Evolutionary conservation across 2,329 filamentous ascomycete species (phyloP).

Genomic region (Sporothrix mexicana): DNA sequence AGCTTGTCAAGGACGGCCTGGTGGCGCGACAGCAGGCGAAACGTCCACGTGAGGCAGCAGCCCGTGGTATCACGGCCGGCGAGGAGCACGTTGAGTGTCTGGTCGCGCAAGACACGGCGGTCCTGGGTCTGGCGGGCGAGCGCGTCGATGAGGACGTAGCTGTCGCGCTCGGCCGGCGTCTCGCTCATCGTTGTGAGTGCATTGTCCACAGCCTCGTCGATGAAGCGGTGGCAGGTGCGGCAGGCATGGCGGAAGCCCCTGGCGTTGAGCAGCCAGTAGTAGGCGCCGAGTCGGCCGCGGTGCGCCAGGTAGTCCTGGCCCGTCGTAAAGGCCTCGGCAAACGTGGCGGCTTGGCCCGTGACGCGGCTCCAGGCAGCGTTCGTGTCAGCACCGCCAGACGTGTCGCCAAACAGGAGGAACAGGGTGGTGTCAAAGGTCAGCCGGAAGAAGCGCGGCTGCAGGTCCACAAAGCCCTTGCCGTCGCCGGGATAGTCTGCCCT

Average conservation of each 20-base stretch:
- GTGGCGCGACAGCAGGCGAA: slow-evolving; percentile 19
- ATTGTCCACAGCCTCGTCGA: slow-evolving; percentile 12
- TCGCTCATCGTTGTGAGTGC: neutral
- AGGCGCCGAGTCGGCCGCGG: slow-evolving; percentile 18
- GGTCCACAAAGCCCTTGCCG: slow-evolving; percentile 14
- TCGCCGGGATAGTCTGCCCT: no score
- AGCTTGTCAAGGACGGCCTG: neutral
- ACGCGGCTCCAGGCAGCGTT: neutral
- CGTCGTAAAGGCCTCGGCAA: slow-evolving; percentile 3
- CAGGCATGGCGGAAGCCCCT: slow-evolving; percentile 11
- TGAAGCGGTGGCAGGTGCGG: neutral
- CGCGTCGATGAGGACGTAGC: neutral
- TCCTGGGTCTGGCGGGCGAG: slow-evolving; percentile 4
- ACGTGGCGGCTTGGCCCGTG: slow-evolving; percentile 5
- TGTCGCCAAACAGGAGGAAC: slow-evolving; percentile 14
- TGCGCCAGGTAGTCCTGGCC: slow-evolving; percentile 18
- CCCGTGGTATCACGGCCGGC: slow-evolving; percentile 23
- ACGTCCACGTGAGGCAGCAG: slow-evolving; percentile 15
- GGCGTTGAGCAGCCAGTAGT: slow-evolving; percentile 22
- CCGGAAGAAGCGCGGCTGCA: slow-evolving; percentile 28
- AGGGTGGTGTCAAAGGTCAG: slow-evolving; percentile 30
- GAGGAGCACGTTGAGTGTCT: slow-evolving; percentile 19
- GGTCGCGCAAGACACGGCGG: slow-evolving; percentile 8
- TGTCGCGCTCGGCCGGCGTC: neutral
- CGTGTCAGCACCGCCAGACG: neutral